A percentile compares a stretch with the other conserved stretches of the same genome.
phyloP scores from a whole-genome alignment of 768 basidiomycete genomes.

The Boletus patriciae region DNA sequence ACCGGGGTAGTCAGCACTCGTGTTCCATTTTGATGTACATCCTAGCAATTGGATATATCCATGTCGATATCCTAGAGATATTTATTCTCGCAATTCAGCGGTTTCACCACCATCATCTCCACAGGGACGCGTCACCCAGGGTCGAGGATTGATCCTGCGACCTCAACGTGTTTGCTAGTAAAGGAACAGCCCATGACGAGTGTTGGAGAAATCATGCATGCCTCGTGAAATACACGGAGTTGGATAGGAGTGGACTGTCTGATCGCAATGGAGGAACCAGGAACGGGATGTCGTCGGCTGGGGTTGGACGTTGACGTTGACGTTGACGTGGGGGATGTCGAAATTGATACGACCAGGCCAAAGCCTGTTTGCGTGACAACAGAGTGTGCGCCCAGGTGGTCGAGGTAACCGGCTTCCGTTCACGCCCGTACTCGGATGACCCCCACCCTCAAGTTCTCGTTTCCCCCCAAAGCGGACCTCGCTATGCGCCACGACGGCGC shows the following conservation, averaged over 20 bases:
- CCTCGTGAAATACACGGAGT: too few relatives aligned
- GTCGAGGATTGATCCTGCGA: too few relatives aligned
- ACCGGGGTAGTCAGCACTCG: constrained; percentile 12
- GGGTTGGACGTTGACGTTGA: constrained; percentile 7
- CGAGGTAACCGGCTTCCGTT: background rate
- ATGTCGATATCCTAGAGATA: too few relatives aligned
- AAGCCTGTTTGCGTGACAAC: background rate
- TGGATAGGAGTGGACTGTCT: too few relatives aligned
- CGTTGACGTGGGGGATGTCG: constrained; percentile 12
- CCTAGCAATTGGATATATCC: background rate
- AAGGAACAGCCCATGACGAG: too few relatives aligned
- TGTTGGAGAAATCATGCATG: too few relatives aligned
- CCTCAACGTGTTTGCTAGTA: too few relatives aligned
- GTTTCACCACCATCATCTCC: too few relatives aligned
- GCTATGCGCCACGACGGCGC: background rate
- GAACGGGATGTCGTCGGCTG: background rate
- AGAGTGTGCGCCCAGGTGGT: too few relatives aligned
- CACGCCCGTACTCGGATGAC: background rate
- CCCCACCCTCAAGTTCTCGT: background rate
- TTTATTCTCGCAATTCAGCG: too few relatives aligned
- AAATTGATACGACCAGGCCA: background rate
- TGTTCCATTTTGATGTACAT: too few relatives aligned
- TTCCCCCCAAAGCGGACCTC: background rate
- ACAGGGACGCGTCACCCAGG: too few relatives aligned
- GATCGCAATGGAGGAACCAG: background rate